Conservation (phyloP, 306 rosid species). For the Phaseolus lunatus region DNA sequence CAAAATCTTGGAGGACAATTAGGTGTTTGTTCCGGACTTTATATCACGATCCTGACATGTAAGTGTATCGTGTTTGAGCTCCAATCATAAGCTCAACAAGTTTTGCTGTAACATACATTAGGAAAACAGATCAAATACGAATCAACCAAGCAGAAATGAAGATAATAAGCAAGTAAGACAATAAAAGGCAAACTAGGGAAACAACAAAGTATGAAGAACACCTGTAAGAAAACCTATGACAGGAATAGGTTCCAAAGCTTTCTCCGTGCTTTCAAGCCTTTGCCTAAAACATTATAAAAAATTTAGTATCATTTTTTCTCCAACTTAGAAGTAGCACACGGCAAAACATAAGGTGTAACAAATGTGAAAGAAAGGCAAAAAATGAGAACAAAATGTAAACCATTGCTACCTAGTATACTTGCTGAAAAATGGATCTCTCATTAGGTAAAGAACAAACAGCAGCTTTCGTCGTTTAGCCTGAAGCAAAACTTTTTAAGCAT, state of each 20-base stretch:
- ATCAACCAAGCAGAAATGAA: neutral
- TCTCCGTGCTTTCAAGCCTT: conserved; percentile 74
- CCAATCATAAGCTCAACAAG: conserved; percentile 83
- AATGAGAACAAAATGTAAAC: conserved; percentile 15
- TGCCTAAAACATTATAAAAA: conserved; percentile 53
- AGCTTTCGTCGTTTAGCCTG: conserved; percentile 85
- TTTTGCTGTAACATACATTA: conserved; percentile 62
- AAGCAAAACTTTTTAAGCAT: conserved; percentile 44
- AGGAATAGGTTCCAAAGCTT: conserved; percentile 76
- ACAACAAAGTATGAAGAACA: conserved; percentile 42
- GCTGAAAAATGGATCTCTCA: conserved; percentile 98
- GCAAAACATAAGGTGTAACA: neutral
- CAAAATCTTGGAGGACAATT: conserved; percentile 33
- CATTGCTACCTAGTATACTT: conserved; percentile 72
- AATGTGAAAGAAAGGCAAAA: neutral
- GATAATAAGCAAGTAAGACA: conserved; percentile 28
- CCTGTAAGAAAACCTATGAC: conserved; percentile 86
- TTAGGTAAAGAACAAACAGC: conserved; percentile 79
- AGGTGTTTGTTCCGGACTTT: conserved; percentile 32
- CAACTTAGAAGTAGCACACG: conserved; percentile 1
- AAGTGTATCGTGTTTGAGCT: conserved; percentile 91
- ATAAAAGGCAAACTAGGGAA: conserved; percentile 29
- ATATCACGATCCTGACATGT: conserved; percentile 83
- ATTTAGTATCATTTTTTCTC: conserved; percentile 21
- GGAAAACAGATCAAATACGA: conserved; percentile 6